A percentile compares a stretch with the other conserved stretches of the same genome.
phyloP scores from a whole-genome alignment of 164 flowering plant genomes.

The Annona cherimola region DNA sequence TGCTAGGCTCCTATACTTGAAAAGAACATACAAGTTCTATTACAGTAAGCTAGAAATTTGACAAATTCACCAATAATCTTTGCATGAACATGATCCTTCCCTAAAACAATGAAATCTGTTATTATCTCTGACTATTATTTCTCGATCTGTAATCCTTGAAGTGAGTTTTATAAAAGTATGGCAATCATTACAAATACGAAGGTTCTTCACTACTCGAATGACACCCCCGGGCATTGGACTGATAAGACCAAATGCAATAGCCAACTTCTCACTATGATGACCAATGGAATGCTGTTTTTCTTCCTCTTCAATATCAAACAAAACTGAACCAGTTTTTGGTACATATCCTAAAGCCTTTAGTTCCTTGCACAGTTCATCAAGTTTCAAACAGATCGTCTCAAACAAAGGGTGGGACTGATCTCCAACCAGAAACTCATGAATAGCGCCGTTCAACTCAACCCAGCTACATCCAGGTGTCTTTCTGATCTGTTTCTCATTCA shows the following conservation, averaged over 20 bases:
- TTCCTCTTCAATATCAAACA: constrained; percentile 32
- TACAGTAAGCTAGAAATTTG: neutral
- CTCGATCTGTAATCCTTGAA: constrained; percentile 23
- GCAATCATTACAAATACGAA: constrained; percentile 30
- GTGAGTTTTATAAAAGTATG: constrained; percentile 26
- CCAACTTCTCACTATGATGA: constrained; percentile 33
- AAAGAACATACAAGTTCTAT: neutral
- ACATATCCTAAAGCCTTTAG: constrained; percentile 21
- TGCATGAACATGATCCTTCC: constrained; percentile 32
- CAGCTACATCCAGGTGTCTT: constrained; percentile 32
- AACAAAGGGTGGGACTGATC: constrained; percentile 21
- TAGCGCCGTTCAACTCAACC: constrained; percentile 25
- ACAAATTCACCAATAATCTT: constrained; percentile 27
- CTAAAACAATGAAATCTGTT: constrained; percentile 26
- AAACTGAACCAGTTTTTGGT: constrained; percentile 23
- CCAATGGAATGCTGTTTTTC: constrained; percentile 31
- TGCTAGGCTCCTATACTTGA: too few species aligned
- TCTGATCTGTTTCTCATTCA: constrained; percentile 18
- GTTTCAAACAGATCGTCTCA: constrained; percentile 23
- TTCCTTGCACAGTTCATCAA: constrained; percentile 22
- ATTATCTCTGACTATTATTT: constrained; percentile 26
- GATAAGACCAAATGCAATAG: constrained; percentile 30
- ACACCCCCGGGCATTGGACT: constrained; percentile 4
- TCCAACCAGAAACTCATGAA: constrained; percentile 31
- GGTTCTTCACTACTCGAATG: constrained; percentile 28